Conservation (phyloP, 208 protist species). For the Acanthamoeba lenticulata region DNA sequence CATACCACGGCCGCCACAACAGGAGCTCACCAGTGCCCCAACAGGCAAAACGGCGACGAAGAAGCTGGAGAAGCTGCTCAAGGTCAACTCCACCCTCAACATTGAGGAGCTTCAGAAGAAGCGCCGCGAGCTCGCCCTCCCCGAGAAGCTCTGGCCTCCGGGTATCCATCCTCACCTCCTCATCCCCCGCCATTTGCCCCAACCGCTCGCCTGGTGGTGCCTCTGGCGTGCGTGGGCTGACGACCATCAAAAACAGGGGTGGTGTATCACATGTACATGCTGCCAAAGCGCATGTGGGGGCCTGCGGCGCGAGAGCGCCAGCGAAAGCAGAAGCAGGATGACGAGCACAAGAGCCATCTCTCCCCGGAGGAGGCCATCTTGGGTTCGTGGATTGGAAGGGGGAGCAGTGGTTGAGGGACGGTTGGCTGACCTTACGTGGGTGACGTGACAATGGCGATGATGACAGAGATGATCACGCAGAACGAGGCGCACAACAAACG, state of each 20-base stretch:
- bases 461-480: neutral
- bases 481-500: neutral
- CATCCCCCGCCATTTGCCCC: neutral
- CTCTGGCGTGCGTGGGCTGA: neutral
- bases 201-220: too few species aligned
- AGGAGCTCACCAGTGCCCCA: too few species aligned
- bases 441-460: neutral
- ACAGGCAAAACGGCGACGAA: constrained; percentile 16
- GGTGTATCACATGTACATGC: constrained; percentile 23
- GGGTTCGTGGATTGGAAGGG: too few species aligned
- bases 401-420: too few species aligned
- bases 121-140: neutral
- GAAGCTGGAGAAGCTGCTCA: constrained; percentile 45
- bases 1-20: too few species aligned
- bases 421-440: neutral
- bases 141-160: constrained; percentile 42
- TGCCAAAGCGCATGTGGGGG: constrained; percentile 1
- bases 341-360: neutral
- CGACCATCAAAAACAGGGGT: neutral
- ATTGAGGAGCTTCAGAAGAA: constrained; percentile 26
- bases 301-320: neutral
- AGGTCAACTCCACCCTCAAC: neutral
- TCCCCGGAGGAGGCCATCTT: neutral
- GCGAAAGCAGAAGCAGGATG: neutral
- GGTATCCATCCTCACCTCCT: neutral